Base-by-base conservation (phyloP, 148 eudicot genomes). In the Fagopyrum tataricum region DNA sequence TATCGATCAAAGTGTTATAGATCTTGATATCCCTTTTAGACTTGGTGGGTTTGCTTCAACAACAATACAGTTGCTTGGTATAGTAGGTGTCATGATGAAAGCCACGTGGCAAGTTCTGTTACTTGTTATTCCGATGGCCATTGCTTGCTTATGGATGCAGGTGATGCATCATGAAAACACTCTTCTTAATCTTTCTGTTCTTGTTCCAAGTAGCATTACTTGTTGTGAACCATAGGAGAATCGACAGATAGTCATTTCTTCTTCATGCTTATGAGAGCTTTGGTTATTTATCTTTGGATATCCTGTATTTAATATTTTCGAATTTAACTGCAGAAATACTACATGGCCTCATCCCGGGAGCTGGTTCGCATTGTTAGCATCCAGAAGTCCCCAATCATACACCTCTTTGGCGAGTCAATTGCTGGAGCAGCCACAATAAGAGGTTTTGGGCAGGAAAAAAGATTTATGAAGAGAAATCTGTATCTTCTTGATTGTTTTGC, bases 81-180 rank as follows among this genome's bases (percentile, higher is more conserved):
- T 91, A 77, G 87, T 94, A 59, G 98, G 90, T 78, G 96, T 94
- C 23, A 91, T 94, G 98, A 89, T 87, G 74, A 81, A 81, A 74
- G 96, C 90, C 82, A 91, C 98, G 46, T 94, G 98, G 98, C 97
- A 89, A 88, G 82, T 94, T 75, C 79, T 94, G 88, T 88, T 94
- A 75, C 93, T 94, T 76, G 88, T 91, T 62, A 66, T 94, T 76
- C 98, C 98, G 42, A 88, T 91, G 96, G 96, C 96, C 64, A 88
- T 89, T 86, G 86, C 92, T 83, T 91, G 98, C 84, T 80, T 91
- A 78, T 91, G 97, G 97, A 89, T 94, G 90, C 98, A 94, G 98
- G 98, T 94, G 77, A 86, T 71, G 52, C 59, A 52, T 73, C 40
- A 17, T 23, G 52, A 70, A 31, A 31, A 70, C 52, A 13, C 69